A percentile compares a stretch with the other conserved stretches of the same genome.
Conservation (phyloP, 257 asterid genomes). For the Phtheirospermum japonicum region DNA sequence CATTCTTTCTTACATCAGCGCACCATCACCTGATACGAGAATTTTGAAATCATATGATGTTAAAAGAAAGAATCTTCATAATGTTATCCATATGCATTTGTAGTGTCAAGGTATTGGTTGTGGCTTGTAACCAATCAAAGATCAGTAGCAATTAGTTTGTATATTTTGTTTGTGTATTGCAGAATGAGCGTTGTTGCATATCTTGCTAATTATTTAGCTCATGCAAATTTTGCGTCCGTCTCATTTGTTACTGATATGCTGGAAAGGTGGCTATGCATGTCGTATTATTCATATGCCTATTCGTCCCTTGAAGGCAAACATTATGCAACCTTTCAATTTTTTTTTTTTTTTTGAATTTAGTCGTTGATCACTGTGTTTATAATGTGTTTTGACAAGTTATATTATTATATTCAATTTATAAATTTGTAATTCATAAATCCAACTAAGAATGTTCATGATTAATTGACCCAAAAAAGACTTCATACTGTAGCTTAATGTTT, state of each 20-base stretch:
- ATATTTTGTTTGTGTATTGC: conserved; percentile 39
- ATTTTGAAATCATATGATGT: not conserved
- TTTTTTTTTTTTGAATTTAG: too few species aligned
- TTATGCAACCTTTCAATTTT: too few species aligned
- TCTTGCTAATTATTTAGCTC: conserved; percentile 91
- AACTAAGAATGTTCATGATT: too few species aligned
- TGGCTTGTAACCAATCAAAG: too few species aligned
- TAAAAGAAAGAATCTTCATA: not conserved
- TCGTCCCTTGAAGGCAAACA: conserved; percentile 6
- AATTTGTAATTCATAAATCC: too few species aligned
- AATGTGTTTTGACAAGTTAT: too few species aligned
- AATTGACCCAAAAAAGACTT: too few species aligned
- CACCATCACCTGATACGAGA: not conserved
- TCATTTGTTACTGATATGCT: conserved; percentile 49
- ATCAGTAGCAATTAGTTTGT: conserved; percentile 9
- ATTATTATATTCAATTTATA: too few species aligned
- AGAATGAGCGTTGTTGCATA: conserved; percentile 96
- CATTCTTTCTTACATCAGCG: conserved; percentile 1
- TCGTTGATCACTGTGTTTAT: too few species aligned
- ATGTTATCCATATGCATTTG: not conserved
- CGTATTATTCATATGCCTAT: conserved; percentile 17
- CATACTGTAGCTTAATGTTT: too few species aligned
- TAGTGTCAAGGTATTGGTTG: conserved; percentile 14
- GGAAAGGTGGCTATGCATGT: conserved; percentile 54
- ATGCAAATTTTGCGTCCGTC: conserved; percentile 64